A percentile compares a stretch with the other conserved stretches of the same genome.
These are phyloP conservation scores for Coelastrella sp. DNA, from an alignment of 139 green algal species.

Conservation along the genomic window DNA sequence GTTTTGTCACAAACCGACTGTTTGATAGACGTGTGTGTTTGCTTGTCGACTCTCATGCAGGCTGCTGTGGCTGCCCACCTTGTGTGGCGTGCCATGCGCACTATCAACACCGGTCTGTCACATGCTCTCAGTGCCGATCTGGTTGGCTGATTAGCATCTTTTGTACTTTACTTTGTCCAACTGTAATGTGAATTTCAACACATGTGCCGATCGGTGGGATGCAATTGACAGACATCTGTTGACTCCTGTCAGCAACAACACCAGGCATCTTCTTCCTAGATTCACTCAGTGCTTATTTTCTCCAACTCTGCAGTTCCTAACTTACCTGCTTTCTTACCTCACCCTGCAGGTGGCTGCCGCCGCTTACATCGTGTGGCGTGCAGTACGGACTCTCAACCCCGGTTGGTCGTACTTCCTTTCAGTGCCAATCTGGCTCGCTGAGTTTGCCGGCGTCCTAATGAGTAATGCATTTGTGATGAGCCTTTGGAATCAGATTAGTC, in stretches of 20 bases:
- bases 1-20: neutral
- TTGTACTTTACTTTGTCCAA: too few relatives aligned
- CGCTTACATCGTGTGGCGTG: constrained; percentile 22
- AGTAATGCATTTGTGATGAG: constrained; percentile 41
- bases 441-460: neutral
- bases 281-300: too few relatives aligned
- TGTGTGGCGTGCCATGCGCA: constrained; percentile 15
- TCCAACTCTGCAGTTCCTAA: too few relatives aligned
- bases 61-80: constrained; percentile 6
- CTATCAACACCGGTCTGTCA: constrained; percentile 24
- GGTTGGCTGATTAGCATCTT: neutral
- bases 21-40: neutral
- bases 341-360: neutral
- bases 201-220: too few relatives aligned
- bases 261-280: too few relatives aligned
- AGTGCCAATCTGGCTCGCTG: constrained; percentile 31
- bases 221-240: too few relatives aligned
- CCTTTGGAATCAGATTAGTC: constrained; percentile 40
- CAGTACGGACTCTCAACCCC: constrained; percentile 13
- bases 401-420: constrained; percentile 30
- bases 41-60: neutral
- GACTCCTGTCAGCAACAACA: too few relatives aligned
- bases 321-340: too few relatives aligned
- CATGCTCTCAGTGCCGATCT: constrained; percentile 35
- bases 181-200: too few relatives aligned